Conservation (phyloP, 2,329 filamentous ascomycete genomes). For the Daldinia sp. region DNA sequence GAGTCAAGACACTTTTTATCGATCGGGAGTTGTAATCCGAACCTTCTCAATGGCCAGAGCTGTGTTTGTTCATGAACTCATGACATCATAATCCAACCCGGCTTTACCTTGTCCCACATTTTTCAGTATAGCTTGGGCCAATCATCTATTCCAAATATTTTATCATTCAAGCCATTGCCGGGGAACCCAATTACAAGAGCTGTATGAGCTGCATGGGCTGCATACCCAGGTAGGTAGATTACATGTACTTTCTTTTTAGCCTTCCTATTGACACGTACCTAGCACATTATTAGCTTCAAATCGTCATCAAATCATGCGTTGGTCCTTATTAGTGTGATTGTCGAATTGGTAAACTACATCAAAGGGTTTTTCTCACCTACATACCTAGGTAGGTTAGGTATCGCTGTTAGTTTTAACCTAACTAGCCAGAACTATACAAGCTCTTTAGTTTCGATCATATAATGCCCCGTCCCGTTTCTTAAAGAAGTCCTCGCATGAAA, state of each 20-base stretch:
- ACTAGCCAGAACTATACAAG: background rate
- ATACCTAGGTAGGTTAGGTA: background rate
- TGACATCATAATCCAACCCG: constrained; percentile 40
- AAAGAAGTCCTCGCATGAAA: constrained; percentile 18
- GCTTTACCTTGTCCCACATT: constrained; percentile 2
- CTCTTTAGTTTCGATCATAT: background rate
- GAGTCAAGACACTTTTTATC: too few relatives aligned
- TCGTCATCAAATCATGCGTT: background rate
- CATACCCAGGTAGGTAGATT: too few relatives aligned
- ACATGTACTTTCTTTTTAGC: too few relatives aligned
- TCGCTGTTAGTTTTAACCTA: background rate
- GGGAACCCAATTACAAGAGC: background rate
- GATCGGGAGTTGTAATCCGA: constrained; percentile 40
- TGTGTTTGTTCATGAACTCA: constrained; percentile 19
- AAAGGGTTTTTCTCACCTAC: background rate
- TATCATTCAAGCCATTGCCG: background rate
- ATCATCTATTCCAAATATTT: constrained; percentile 9
- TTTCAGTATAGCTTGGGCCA: constrained; percentile 7
- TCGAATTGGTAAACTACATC: background rate
- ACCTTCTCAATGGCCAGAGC: constrained; percentile 41
- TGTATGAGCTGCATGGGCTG: too few relatives aligned
- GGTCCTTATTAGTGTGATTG: background rate
- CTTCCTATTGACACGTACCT: background rate
- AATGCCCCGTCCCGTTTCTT: background rate
- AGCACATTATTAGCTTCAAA: background rate